Percentiles rank a stretch among this genome's conserved stretches.
Evolutionary conservation across 1,284 basidiomycete species (phyloP).

Genomic region (Peniophora sp.): DNA sequence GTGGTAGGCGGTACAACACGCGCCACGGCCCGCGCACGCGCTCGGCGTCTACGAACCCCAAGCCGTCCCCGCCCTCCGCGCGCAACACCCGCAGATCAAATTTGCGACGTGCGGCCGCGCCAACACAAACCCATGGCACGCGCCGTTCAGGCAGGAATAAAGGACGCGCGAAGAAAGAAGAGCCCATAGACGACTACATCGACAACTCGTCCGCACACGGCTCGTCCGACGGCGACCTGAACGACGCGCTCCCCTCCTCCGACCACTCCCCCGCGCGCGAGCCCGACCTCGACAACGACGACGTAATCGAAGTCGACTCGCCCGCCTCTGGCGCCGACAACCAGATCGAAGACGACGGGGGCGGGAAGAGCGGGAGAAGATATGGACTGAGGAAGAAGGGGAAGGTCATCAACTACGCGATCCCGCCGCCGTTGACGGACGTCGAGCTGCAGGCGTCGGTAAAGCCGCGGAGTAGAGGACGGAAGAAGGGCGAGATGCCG

Average conservation of each 20-base stretch:
- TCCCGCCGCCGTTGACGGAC: slow-evolving; percentile 69
- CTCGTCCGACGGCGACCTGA: slow-evolving; percentile 51
- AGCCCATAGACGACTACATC: slow-evolving; percentile 47
- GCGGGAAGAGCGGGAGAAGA: slow-evolving; percentile 33
- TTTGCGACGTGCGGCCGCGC: slow-evolving; percentile 7
- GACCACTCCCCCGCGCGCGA: slow-evolving; percentile 18
- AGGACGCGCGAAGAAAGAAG: slow-evolving; percentile 18
- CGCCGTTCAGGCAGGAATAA: slow-evolving; percentile 8
- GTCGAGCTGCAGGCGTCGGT: slow-evolving; percentile 36
- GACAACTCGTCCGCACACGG: slow-evolving; percentile 35
- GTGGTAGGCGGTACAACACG: not conserved
- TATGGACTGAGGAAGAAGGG: slow-evolving; percentile 58
- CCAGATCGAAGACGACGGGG: no score
- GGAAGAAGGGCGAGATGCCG: slow-evolving; percentile 28
- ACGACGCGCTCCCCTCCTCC: slow-evolving; percentile 43
- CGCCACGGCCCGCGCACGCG: slow-evolving; percentile 3
- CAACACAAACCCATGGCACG: slow-evolving; percentile 12
- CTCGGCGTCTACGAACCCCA: slow-evolving; percentile 24
- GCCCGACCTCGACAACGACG: slow-evolving; percentile 32
- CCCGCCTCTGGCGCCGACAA: slow-evolving; percentile 35
- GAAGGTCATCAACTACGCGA: slow-evolving; percentile 69
- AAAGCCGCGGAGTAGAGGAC: slow-evolving; percentile 19
- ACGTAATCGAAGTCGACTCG: slow-evolving; percentile 37
- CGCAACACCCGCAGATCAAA: slow-evolving; percentile 10
- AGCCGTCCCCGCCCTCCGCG: slow-evolving; percentile 16